Base-by-base conservation (phyloP, 768 basidiomycete species). In the Phaeotremella skinneri region DNA sequence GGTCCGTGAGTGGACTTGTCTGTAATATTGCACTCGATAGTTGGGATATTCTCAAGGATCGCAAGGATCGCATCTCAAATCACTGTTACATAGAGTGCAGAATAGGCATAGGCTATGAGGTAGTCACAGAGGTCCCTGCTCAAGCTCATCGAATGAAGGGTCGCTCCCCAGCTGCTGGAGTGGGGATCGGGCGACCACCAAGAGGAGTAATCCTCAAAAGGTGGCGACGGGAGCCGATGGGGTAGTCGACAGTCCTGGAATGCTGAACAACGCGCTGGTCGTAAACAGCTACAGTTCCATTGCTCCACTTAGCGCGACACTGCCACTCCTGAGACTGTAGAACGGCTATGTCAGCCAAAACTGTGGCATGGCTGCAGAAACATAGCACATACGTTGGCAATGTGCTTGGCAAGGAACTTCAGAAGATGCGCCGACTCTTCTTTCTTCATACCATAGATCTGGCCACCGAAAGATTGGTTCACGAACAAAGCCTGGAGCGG, bases 371-470 rank as follows among this genome's bases (percentile, higher is more conserved):
- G 37, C 9, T 9, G 37, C 37, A 39, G n/a, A 39, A 39, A n/a
- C 9, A n/a, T 9, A 39, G n/a, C 9, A 39, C 37, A n/a, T 39
- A 39, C 37, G 37, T 39, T 39, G 11, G 52, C 53, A 30, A 55
- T 49, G 29, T 60, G 49, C 5, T 45, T 45, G 45, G 54, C 32
- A 25, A 60, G 52, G 45, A 55, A 60, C 41, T 50, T 49, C 34
- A 60, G 31, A 20, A 60, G 27, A 25, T 37, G 16, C 17, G 54
- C 48, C 6, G 59, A 60, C 42, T 60, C 59, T 39, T 60, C 52
- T 3, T 27, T 41, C 29, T 55, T 54, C 27, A 60, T 16, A 27
- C 59, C 59, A 37, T 49, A 20, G 23, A 60, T 48, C 21, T 9
- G 14, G 9, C 26, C 48, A 17, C 52, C 54, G 48, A 60, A 60